phyloP scores from a whole-genome alignment of 169 alveolate species.

The Cryptosporidium ryanae region DNA sequence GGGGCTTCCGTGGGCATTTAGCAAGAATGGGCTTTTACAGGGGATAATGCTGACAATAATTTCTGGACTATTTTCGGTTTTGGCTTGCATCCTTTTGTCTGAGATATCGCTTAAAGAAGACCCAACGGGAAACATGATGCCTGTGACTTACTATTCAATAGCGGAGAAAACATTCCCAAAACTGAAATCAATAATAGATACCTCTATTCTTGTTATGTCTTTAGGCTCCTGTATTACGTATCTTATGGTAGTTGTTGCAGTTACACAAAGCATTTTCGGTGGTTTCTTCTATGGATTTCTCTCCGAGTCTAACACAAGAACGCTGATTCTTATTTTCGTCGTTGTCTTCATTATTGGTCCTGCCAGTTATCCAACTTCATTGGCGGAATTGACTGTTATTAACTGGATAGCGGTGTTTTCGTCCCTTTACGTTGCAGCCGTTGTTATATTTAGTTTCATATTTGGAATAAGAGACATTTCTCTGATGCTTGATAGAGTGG shows the following conservation, averaged over 20 bases:
- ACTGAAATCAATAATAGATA: slow-evolving; percentile 23
- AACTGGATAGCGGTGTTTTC: slow-evolving; percentile 75
- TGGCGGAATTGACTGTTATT: slow-evolving; percentile 59
- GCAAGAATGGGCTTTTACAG: slow-evolving; percentile 67
- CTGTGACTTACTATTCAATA: slow-evolving; percentile 65
- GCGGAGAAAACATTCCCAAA: slow-evolving; percentile 72
- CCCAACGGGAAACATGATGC: slow-evolving; percentile 40
- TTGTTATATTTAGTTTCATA: slow-evolving; percentile 50
- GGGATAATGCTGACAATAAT: slow-evolving; percentile 45
- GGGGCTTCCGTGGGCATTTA: slow-evolving; percentile 74
- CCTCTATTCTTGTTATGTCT: slow-evolving; percentile 60
- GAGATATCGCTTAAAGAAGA: slow-evolving; percentile 54
- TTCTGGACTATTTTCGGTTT: slow-evolving; percentile 60
- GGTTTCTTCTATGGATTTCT: slow-evolving; percentile 26
- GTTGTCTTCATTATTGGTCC: slow-evolving; percentile 66
- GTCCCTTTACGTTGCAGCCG: slow-evolving; percentile 60
- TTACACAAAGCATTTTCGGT: slow-evolving; percentile 44
- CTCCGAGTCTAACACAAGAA: slow-evolving; percentile 36
- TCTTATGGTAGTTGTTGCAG: slow-evolving; percentile 68
- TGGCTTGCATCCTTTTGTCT: slow-evolving; percentile 61
- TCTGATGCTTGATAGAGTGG: slow-evolving; percentile 38
- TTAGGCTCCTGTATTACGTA: slow-evolving; percentile 63
- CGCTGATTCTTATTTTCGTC: slow-evolving; percentile 25
- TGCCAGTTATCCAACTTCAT: slow-evolving; percentile 73
- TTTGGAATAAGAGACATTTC: slow-evolving; percentile 21